Conservation (phyloP, 2,329 filamentous ascomycete species). For the Scopulariopsis brevicaulis region DNA sequence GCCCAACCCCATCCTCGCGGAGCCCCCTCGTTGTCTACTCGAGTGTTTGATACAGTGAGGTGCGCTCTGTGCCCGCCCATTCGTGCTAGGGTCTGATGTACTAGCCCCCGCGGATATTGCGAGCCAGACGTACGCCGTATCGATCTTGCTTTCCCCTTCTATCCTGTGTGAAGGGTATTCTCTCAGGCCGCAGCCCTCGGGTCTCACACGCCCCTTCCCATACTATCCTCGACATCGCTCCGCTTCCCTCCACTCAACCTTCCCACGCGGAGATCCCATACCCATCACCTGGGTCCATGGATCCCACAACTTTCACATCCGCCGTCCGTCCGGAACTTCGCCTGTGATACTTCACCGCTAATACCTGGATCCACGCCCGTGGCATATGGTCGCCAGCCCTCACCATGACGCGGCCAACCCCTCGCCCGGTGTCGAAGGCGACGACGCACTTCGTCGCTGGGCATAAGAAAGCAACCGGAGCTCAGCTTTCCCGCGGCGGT, state of each 20-base stretch:
- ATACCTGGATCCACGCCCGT: background rate
- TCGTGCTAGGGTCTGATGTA: background rate
- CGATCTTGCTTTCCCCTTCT: background rate
- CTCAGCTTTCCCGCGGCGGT: background rate
- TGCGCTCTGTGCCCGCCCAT: background rate
- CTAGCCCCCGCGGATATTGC: background rate
- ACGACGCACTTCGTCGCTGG: background rate
- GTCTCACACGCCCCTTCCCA: background rate
- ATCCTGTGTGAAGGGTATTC: background rate
- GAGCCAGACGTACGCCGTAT: background rate
- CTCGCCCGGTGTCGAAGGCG: background rate
- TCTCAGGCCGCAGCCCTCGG: background rate
- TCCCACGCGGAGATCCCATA: too few relatives aligned
- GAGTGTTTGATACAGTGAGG: background rate
- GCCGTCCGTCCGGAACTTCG: background rate
- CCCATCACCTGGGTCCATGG: too few relatives aligned
- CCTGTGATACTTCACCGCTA: background rate
- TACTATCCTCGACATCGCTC: background rate
- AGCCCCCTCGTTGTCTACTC: background rate
- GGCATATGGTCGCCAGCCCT: background rate
- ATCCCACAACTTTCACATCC: background rate
- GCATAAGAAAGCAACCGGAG: background rate
- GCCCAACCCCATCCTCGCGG: background rate
- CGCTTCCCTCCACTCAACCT: background rate
- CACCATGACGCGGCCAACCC: slow-evolving; percentile 3